A percentile compares a stretch with the other conserved stretches of the same genome.
These are phyloP conservation scores for Termitomyces bulborhizus DNA, from an alignment of 768 basidiomycete genomes.

Conservation along the genomic window DNA sequence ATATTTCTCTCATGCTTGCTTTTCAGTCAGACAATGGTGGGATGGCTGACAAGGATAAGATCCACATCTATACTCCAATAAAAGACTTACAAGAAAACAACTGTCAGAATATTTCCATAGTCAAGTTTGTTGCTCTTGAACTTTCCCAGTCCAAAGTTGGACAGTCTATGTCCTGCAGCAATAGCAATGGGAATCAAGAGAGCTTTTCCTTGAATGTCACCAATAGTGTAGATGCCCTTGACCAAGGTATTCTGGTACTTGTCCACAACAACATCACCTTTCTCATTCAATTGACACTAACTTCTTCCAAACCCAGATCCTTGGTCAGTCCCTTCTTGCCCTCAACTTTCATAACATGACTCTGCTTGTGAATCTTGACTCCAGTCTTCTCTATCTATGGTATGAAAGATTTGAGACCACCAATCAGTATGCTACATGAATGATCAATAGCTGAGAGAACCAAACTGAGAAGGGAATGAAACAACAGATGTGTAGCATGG, in stretches of 20 bases:
- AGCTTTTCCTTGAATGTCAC: slow-evolving; percentile 90
- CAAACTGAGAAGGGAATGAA: too few species aligned
- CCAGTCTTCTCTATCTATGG: slow-evolving; percentile 94
- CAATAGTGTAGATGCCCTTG: slow-evolving; percentile 71
- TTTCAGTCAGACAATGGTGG: slow-evolving; percentile 90
- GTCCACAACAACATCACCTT: slow-evolving; percentile 85
- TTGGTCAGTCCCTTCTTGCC: slow-evolving; percentile 73
- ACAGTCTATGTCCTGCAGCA: slow-evolving; percentile 84
- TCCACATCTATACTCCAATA: neutral
- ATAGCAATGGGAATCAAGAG: slow-evolving; percentile 96
- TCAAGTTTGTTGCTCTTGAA: slow-evolving; percentile 83
- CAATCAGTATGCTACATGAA: too few species aligned
- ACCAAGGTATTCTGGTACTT: slow-evolving; percentile 84
- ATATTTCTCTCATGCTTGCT: slow-evolving; percentile 81
- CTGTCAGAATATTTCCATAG: slow-evolving; percentile 89
- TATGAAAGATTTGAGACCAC: too few species aligned
- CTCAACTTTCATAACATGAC: slow-evolving; percentile 70
- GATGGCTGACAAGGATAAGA: slow-evolving; percentile 54
- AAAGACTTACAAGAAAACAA: slow-evolving; percentile 86
- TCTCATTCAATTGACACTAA: slow-evolving; percentile 69
- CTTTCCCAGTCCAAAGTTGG: slow-evolving; percentile 85
- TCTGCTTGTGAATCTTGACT: slow-evolving; percentile 77
- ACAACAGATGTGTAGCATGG: too few species aligned
- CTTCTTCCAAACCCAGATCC: slow-evolving; percentile 68
- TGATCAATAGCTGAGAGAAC: too few species aligned